Percentiles rank a stretch among this genome's conserved stretches.
Conservation (phyloP, 805 yeast genomes). For the Candida yuanshanica region DNA sequence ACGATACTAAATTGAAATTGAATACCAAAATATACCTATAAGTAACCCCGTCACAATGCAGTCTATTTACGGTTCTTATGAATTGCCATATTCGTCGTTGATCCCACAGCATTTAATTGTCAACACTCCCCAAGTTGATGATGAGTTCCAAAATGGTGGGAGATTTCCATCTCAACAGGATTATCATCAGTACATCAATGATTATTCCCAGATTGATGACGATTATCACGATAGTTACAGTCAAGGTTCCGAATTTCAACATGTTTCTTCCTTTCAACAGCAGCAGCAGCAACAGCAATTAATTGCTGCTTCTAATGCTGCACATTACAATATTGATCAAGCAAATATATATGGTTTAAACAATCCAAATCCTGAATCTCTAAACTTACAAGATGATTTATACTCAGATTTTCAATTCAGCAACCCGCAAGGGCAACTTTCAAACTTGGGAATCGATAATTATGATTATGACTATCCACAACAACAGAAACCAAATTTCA, state of each 20-base stretch:
- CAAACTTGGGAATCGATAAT: not conserved
- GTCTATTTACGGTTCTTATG: conserved; percentile 21
- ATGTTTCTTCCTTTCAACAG: conserved; percentile 1
- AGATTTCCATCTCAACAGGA: conserved; percentile 13
- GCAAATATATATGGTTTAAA: not conserved
- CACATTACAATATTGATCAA: not conserved
- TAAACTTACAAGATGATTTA: conserved; percentile 3
- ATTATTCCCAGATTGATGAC: conserved; percentile 1
- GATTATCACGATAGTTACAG: conserved; percentile 6
- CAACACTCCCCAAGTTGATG: conserved; percentile 16
- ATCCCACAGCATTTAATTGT: conserved; percentile 23
- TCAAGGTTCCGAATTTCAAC: conserved; percentile 2
- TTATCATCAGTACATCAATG: conserved; percentile 11
- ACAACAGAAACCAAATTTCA: not conserved
- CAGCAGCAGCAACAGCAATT: not conserved
- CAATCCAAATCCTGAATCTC: not conserved
- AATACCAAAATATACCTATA: not conserved
- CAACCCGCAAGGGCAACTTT: not conserved
- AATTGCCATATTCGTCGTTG: conserved; percentile 19
- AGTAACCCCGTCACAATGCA: conserved; percentile 16
- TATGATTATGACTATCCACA: not conserved
- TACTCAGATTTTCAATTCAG: conserved; percentile 2
- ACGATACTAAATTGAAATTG: not conserved
- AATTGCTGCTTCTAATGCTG: not conserved
- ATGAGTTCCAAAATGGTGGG: conserved; percentile 7